These are phyloP conservation scores for Pyricularia sp. DNA, from an alignment of 2,329 filamentous ascomycete genomes.

Conservation along the genomic window DNA sequence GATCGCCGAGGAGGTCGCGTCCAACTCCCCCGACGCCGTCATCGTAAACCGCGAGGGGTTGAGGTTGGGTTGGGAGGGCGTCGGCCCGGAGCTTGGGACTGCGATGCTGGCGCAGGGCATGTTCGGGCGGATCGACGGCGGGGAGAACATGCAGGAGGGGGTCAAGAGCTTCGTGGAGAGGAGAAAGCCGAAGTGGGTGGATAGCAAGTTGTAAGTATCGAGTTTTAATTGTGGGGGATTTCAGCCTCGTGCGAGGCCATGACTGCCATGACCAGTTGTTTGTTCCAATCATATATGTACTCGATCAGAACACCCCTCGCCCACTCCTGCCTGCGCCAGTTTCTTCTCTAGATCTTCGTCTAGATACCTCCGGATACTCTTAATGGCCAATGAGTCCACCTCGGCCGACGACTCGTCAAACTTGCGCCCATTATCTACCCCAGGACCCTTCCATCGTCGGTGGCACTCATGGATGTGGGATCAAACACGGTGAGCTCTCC, in stretches of 20 bases:
- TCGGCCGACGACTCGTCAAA: too few species aligned
- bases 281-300: not conserved
- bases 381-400: too few species aligned
- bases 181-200: slow-evolving; percentile 57
- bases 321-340: not conserved
- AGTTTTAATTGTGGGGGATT: not conserved
- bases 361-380: too few species aligned
- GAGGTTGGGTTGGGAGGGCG: slow-evolving; percentile 61
- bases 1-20: slow-evolving; percentile 52
- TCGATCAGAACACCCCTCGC: not conserved
- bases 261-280: not conserved
- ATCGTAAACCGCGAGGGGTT: slow-evolving; percentile 66
- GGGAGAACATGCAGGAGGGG: slow-evolving; percentile 68
- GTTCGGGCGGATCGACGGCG: slow-evolving; percentile 50
- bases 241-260: not conserved
- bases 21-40: slow-evolving; percentile 65
- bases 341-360: too few species aligned
- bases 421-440: too few species aligned
- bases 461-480: too few species aligned
- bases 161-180: slow-evolving; percentile 69
- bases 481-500: too few species aligned
- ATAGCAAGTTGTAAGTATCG: slow-evolving; percentile 44
- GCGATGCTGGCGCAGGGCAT: slow-evolving; percentile 45
- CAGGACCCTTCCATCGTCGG: too few species aligned
- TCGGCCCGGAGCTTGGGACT: slow-evolving; percentile 55